phyloP scores from a whole-genome alignment of 129 eudicot genomes.

The Pulicaria dysenterica region DNA sequence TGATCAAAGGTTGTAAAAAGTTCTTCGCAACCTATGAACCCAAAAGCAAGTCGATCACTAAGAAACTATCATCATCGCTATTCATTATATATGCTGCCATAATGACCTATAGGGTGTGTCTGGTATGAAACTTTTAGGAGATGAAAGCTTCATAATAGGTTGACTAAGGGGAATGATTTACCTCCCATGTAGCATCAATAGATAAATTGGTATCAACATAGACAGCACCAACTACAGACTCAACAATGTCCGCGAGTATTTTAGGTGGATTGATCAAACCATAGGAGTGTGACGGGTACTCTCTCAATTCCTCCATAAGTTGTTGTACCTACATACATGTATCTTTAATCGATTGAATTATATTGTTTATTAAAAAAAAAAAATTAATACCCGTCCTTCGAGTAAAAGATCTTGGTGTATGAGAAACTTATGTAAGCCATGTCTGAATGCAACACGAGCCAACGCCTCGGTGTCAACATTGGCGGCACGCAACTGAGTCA shows the following conservation, averaged over 20 bases:
- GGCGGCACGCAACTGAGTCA: conserved; percentile 57
- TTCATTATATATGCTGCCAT: too few species aligned
- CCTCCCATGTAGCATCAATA: conserved; percentile 53
- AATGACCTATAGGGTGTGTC: too few species aligned
- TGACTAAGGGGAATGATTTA: conserved; percentile 6
- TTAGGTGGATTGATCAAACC: conserved; percentile 68
- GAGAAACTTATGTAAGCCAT: conserved; percentile 44
- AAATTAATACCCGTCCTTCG: conserved; percentile 31
- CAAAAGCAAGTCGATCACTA: neutral
- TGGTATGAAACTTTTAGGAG: too few species aligned
- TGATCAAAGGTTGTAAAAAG: conserved; percentile 50
- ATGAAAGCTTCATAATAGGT: neutral
- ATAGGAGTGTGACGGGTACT: conserved; percentile 49
- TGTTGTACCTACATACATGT: conserved; percentile 44
- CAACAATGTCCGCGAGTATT: conserved; percentile 66
- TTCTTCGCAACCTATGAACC: conserved; percentile 40
- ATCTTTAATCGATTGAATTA: neutral
- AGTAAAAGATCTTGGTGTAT: conserved; percentile 46
- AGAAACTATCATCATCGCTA: too few species aligned
- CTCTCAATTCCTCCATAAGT: conserved; percentile 38
- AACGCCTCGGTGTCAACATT: conserved; percentile 73
- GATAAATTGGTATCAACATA: conserved; percentile 44
- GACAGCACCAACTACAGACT: conserved; percentile 62
- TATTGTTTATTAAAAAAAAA: neutral
- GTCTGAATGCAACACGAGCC: conserved; percentile 56